These are phyloP conservation scores for Leccinum fuscescens DNA, from an alignment of 1,284 basidiomycete genomes.

Conservation along the genomic window DNA sequence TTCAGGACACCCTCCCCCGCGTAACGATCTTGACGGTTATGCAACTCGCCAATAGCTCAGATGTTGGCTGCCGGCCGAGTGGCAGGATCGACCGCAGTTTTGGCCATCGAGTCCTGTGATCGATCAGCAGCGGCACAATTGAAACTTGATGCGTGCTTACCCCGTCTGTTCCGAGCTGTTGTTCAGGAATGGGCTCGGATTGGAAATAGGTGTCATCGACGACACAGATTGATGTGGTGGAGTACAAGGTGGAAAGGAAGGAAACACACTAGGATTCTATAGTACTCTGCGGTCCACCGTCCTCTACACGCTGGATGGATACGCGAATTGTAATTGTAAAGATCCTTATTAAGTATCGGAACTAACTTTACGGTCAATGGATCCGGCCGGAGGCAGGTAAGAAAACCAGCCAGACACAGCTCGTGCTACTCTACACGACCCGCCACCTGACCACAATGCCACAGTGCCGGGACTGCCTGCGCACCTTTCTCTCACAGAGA, in stretches of 20 bases:
- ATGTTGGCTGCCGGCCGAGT: not conserved
- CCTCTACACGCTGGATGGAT: not conserved
- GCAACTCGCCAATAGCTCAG: slow-evolving; percentile 17
- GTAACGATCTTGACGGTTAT: slow-evolving; percentile 1
- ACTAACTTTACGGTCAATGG: too few species aligned
- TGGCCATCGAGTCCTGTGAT: slow-evolving; percentile 10
- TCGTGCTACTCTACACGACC: too few species aligned
- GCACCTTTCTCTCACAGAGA: too few species aligned
- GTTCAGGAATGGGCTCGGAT: slow-evolving; percentile 2
- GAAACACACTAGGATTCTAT: not conserved
- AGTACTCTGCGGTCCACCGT: not conserved
- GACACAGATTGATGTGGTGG: not conserved
- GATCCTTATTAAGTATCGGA: too few species aligned
- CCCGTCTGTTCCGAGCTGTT: slow-evolving; percentile 7
- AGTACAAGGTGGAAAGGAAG: not conserved
- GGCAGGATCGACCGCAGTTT: slow-evolving; percentile 7
- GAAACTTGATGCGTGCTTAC: slow-evolving; percentile 8
- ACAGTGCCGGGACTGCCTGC: too few species aligned
- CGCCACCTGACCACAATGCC: too few species aligned
- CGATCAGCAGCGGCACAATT: not conserved
- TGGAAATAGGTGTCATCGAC: slow-evolving; percentile 10
- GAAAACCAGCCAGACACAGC: too few species aligned
- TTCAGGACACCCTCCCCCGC: slow-evolving; percentile 18
- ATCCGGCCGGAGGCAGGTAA: too few species aligned
- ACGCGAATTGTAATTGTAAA: not conserved